Evolutionary conservation across 768 basidiomycete species (phyloP), one percentile per base, ranked within the genome.

Genomic region (Lactarius vividus): DNA sequence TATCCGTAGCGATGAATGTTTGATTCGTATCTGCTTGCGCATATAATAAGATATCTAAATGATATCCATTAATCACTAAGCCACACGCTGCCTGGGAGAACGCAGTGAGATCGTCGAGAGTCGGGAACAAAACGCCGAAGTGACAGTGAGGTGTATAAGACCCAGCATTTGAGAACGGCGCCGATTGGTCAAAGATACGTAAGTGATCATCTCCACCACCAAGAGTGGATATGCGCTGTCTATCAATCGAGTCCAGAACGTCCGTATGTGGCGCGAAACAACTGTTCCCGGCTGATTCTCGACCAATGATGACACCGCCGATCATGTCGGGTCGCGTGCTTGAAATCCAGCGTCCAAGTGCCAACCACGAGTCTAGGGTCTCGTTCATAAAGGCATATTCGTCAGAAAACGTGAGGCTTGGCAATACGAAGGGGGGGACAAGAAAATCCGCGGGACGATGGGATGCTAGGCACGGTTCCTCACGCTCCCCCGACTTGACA

Each of bases 401-500:
- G 16, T 75, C 75, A 75, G 70, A 75, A 55, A 73, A 67, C 37
- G 69, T 71, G 23, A 72, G 60, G 1, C 74, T 65, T 11, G 82
- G 82, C 35, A 83, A 68, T 7, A 87, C 76, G 66, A 90, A 85
- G 2, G 89, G 89, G 18, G 89, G 89, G 3, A 84, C 71, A 2
- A 91, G 76, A 73, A 83, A 85, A 4, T 76, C 72, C 3, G 83
- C 85, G 29, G 79, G 73, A 35, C 77, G 78, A 26, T 76, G 71
- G 9, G 67, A 64, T 0, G 72, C 71, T 10, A 80, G 26, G 57
- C 71, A 72, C 29, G 26, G 15, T 37, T 31, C 46, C 15, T 52
- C 37, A 8, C 42, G 63, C 16, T 23, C 49, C 46, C 56, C 37
- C 5, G 42, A n/a, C 18, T 10, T 53, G 61, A 57, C 33, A 28